Percentiles rank a stretch among this genome's conserved stretches.
phyloP scores from a whole-genome alignment of 1,284 basidiomycete species.

The Laetiporus sulphureus region DNA sequence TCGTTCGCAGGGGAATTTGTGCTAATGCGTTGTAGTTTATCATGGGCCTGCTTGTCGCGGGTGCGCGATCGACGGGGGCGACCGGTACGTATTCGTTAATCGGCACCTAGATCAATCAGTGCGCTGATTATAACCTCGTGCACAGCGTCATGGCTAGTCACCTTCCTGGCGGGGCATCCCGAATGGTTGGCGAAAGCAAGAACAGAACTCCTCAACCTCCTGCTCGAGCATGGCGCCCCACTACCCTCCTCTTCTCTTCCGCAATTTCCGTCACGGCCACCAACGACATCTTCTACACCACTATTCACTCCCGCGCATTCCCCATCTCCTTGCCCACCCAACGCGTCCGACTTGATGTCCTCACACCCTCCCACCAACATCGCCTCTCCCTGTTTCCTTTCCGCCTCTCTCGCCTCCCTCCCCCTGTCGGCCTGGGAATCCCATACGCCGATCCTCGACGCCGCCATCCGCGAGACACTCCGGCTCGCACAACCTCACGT shows the following conservation, averaged over 20 bases:
- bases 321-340: neutral
- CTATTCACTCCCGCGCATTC: neutral
- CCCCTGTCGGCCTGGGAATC: conserved; percentile 65
- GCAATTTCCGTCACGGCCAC: conserved; percentile 5
- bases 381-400: too few relatives aligned
- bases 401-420: conserved; percentile 45
- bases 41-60: conserved; percentile 70
- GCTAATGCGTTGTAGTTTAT: conserved; percentile 48
- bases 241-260: conserved; percentile 6
- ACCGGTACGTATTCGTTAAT: conserved; percentile 40
- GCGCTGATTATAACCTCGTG: conserved; percentile 10
- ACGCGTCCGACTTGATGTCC: too few relatives aligned
- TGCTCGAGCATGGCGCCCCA: neutral
- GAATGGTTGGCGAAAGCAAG: conserved; percentile 55
- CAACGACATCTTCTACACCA: conserved; percentile 33
- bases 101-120: too few relatives aligned
- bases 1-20: conserved; percentile 2
- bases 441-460: conserved; percentile 59
- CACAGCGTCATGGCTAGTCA: conserved; percentile 62
- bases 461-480: conserved; percentile 65
- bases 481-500: conserved; percentile 71
- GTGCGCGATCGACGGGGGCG: conserved; percentile 68
- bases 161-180: conserved; percentile 56
- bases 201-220: conserved; percentile 51
- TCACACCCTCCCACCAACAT: too few relatives aligned